Conservation (phyloP, 495 filamentous ascomycete genomes). For the Astrothelium macrocarpum region DNA sequence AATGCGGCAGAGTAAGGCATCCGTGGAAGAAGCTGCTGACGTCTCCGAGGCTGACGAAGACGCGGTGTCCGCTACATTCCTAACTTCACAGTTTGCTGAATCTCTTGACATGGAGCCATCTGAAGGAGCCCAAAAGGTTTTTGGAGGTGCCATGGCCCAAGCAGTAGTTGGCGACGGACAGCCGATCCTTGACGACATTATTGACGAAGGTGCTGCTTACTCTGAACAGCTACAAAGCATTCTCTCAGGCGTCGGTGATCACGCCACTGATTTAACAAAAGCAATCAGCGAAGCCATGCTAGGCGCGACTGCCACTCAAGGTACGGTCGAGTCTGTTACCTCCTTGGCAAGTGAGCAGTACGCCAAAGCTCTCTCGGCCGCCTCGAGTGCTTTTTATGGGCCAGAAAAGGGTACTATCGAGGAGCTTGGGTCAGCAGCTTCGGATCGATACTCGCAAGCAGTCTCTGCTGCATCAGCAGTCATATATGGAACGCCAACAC, state of each 20-base stretch:
- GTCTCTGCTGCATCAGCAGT: conserved; percentile 55
- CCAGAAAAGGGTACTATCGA: conserved; percentile 42
- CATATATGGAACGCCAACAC: conserved; percentile 51
- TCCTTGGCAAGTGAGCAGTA: conserved; percentile 48
- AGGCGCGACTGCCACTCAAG: conserved; percentile 30
- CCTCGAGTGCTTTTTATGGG: conserved; percentile 50
- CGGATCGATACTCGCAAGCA: conserved; percentile 48
- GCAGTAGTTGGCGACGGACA: conserved; percentile 37
- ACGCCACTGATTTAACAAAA: conserved; percentile 42
- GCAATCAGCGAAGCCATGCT: conserved; percentile 45
- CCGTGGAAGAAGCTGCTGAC: conserved; percentile 20
- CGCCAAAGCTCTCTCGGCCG: conserved; percentile 45
- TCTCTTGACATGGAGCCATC: conserved; percentile 7
- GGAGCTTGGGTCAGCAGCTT: conserved; percentile 42
- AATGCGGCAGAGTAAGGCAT: conserved; percentile 30
- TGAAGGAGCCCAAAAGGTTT: conserved; percentile 35
- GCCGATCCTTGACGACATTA: conserved; percentile 47
- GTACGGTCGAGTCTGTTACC: conserved; percentile 37
- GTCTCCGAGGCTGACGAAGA: neutral
- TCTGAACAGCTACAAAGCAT: conserved; percentile 44
- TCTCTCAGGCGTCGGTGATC: conserved; percentile 41
- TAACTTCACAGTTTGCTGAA: conserved; percentile 19
- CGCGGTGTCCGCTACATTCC: conserved; percentile 20
- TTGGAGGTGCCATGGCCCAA: conserved; percentile 48
- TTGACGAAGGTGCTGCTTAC: conserved; percentile 40